Conservation (phyloP, 164 flowering plant species). For the Tinospora cordifolia region DNA sequence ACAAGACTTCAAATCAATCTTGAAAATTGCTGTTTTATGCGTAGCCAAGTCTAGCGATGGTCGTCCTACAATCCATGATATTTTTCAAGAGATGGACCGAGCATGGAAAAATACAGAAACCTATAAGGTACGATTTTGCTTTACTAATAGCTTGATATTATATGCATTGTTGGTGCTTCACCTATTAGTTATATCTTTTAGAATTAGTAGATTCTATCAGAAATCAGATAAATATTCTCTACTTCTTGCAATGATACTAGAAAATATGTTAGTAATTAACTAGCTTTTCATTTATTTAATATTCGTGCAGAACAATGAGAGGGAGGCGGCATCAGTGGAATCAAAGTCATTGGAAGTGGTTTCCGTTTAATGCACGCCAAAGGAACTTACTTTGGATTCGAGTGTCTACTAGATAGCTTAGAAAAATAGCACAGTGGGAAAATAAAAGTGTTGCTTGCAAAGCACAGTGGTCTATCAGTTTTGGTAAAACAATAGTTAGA, state of each 20-base stretch:
- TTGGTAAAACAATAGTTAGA: background rate
- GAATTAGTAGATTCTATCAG: too few relatives aligned
- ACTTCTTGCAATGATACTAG: background rate
- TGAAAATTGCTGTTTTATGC: slow-evolving; percentile 58
- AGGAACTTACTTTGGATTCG: background rate
- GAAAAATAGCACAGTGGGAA: background rate
- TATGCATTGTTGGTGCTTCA: too few relatives aligned
- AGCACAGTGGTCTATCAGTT: background rate
- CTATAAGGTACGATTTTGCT: slow-evolving; percentile 23
- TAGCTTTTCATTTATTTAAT: background rate
- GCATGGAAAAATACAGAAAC: slow-evolving; percentile 43
- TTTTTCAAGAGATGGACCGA: slow-evolving; percentile 44
- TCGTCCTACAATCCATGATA: slow-evolving; percentile 45
- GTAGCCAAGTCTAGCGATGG: slow-evolving; percentile 65
- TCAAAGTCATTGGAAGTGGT: slow-evolving; percentile 11
- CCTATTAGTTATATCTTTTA: too few relatives aligned
- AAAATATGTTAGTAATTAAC: background rate
- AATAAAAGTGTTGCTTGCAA: background rate
- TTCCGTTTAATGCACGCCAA: background rate
- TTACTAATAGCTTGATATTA: too few relatives aligned
- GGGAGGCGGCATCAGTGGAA: background rate
- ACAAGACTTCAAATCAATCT: slow-evolving; percentile 44
- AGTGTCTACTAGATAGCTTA: background rate
- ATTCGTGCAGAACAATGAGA: slow-evolving; percentile 11
- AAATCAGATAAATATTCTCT: background rate